These are phyloP conservation scores for Suillus placidus DNA, from an alignment of 768 basidiomycete genomes.

Conservation along the genomic window DNA sequence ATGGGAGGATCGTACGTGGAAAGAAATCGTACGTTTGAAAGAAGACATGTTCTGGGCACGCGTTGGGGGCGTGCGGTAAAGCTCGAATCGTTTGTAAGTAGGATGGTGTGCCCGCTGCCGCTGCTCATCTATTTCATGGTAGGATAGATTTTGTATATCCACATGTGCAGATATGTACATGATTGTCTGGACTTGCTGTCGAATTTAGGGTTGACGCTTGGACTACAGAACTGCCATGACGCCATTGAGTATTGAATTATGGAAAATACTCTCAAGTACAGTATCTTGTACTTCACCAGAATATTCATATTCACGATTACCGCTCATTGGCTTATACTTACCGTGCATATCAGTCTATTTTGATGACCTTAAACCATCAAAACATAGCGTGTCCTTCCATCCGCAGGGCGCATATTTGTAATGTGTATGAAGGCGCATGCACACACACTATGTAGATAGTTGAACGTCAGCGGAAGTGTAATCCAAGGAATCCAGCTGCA, in stretches of 20 bases:
- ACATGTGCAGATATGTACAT: neutral
- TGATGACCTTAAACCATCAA: no score
- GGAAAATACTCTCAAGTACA: neutral
- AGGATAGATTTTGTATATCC: neutral
- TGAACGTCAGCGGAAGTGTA: no score
- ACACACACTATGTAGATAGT: no score
- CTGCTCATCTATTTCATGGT: neutral
- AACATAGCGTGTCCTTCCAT: no score
- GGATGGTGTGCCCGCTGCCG: neutral
- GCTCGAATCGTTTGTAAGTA: neutral
- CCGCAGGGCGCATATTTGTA: no score
- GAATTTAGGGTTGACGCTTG: neutral
- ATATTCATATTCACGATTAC: no score
- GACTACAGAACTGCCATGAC: neutral
- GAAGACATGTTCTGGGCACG: slow-evolving; percentile 91
- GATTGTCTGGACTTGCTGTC: neutral
- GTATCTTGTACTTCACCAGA: neutral
- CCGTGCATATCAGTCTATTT: no score
- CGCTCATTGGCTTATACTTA: no score
- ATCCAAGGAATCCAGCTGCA: no score
- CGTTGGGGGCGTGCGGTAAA: slow-evolving; percentile 54
- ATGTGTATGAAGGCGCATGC: no score
- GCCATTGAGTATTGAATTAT: neutral
- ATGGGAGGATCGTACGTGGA: slow-evolving; percentile 89
- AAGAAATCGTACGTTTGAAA: slow-evolving; percentile 68